A percentile compares a stretch with the other conserved stretches of the same genome.
These are phyloP conservation scores for Lactifluus pinguis DNA, from an alignment of 768 basidiomycete genomes.

Conservation along the genomic window DNA sequence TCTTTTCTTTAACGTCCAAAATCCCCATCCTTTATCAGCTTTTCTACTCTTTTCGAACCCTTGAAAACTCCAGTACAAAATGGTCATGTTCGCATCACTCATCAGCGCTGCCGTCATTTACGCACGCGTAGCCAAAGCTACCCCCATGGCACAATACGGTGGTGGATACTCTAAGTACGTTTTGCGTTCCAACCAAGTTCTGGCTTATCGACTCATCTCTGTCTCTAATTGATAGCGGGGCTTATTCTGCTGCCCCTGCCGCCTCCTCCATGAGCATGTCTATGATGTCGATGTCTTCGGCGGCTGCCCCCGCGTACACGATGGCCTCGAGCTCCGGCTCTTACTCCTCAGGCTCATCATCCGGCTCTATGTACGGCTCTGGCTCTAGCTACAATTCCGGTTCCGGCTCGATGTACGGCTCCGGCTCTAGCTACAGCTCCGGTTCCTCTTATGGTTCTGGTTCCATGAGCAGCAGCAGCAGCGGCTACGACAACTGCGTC, in stretches of 20 bases:
- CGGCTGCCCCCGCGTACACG: slow-evolving; percentile 23
- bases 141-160: slow-evolving; percentile 33
- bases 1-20: slow-evolving; percentile 31
- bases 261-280: neutral
- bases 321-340: slow-evolving; percentile 23
- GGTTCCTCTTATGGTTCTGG: slow-evolving; percentile 50
- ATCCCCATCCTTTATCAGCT: slow-evolving; percentile 40
- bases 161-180: neutral
- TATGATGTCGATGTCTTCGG: neutral
- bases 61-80: slow-evolving; percentile 31
- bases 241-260: neutral
- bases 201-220: neutral
- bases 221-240: neutral
- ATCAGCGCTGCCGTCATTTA: slow-evolving; percentile 42
- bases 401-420: no score
- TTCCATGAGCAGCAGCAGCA: slow-evolving; percentile 38
- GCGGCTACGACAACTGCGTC: slow-evolving; percentile 59
- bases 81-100: slow-evolving; percentile 52
- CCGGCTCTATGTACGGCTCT: slow-evolving; percentile 18
- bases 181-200: no score
- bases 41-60: slow-evolving; percentile 22
- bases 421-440: neutral
- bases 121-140: slow-evolving; percentile 42
- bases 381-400: neutral
- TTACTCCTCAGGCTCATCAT: neutral